phyloP scores from a whole-genome alignment of 2,329 filamentous ascomycete genomes.

The Dactylellina haptotyla region DNA sequence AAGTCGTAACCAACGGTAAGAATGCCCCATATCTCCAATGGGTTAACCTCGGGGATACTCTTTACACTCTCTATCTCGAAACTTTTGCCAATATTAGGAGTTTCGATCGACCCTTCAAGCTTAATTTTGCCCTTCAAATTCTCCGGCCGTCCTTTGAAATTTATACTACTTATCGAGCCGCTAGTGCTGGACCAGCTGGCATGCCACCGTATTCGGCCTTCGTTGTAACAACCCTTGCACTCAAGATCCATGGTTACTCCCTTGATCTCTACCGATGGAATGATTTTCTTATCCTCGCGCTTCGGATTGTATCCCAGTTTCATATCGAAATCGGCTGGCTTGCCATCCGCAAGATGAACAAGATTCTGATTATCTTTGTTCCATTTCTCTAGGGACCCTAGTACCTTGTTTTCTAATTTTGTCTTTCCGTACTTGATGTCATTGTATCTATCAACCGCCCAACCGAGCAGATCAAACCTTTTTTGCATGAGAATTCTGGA shows the following conservation, averaged over 20 bases:
- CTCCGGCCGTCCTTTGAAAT: not conserved
- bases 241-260: constrained; percentile 11
- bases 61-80: constrained; percentile 16
- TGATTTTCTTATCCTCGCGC: not conserved
- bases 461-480: no score
- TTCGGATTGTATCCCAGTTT: not conserved
- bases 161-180: not conserved
- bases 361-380: no score
- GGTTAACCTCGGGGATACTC: constrained; percentile 7
- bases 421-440: no score
- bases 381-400: no score
- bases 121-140: constrained; percentile 14
- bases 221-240: constrained; percentile 15
- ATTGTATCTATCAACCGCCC: no score
- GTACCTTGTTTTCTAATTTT: no score
- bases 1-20: constrained; percentile 11
- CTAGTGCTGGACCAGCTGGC: constrained; percentile 6
- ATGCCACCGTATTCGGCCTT: constrained; percentile 9
- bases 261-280: constrained; percentile 1
- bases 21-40: constrained; percentile 6
- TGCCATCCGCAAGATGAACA: not conserved
- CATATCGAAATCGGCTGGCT: not conserved
- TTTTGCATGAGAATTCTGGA: no score
- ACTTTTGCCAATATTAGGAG: constrained; percentile 9
- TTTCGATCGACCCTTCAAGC: constrained; percentile 15